Evolutionary conservation across 495 filamentous ascomycete species (phyloP).

Genomic region (Terfezia boudieri): DNA sequence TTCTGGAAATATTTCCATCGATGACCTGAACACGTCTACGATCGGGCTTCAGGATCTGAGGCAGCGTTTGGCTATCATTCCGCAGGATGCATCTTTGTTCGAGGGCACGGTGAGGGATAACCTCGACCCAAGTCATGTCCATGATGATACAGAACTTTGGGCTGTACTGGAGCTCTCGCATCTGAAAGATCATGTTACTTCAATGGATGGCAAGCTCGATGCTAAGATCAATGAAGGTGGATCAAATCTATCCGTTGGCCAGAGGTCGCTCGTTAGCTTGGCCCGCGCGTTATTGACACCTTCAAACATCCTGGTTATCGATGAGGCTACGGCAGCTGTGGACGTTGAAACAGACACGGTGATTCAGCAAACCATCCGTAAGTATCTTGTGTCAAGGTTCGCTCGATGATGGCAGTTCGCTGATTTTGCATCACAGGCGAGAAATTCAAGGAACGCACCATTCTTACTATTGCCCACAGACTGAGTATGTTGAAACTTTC

Average conservation of each 20-base stretch:
- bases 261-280: constrained; percentile 80
- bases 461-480: constrained; percentile 92
- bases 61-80: constrained; percentile 85
- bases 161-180: constrained; percentile 87
- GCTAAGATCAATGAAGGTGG: constrained; percentile 82
- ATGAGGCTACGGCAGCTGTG: constrained; percentile 93
- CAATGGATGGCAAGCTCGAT: constrained; percentile 78
- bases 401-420: constrained; percentile 4
- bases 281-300: constrained; percentile 85
- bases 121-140: constrained; percentile 79
- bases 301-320: constrained; percentile 88
- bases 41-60: constrained; percentile 82
- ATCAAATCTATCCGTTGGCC: constrained; percentile 65
- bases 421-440: constrained; percentile 11
- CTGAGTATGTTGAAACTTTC: constrained; percentile 45
- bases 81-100: constrained; percentile 93
- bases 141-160: constrained; percentile 96
- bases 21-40: constrained; percentile 64
- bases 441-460: constrained; percentile 42
- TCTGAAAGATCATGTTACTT: constrained; percentile 70
- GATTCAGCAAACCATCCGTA: constrained; percentile 17
- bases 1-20: constrained; percentile 65
- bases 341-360: constrained; percentile 29
- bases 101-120: constrained; percentile 93
- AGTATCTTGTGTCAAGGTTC: constrained; percentile 9